A percentile compares a stretch with the other conserved stretches of the same genome.
Conservation (phyloP, 2,329 filamentous ascomycete species). For the Xylariaceae sp. region DNA sequence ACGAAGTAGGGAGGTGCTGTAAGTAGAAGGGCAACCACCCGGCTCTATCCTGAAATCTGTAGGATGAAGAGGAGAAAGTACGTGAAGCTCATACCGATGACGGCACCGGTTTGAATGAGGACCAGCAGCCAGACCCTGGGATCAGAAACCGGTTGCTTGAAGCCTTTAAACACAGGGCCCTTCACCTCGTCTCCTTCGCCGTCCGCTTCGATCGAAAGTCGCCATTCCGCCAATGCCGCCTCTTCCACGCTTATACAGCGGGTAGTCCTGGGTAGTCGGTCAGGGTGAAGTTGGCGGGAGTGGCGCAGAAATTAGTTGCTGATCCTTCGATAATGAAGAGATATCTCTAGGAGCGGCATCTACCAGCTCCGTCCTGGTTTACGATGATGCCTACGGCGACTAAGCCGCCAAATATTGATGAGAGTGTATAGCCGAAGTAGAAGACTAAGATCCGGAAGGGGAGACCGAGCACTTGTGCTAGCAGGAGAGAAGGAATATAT, state of each 20-base stretch:
- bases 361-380: neutral
- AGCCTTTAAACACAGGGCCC: neutral
- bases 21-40: neutral
- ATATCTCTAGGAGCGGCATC: neutral
- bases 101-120: neutral
- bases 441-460: neutral
- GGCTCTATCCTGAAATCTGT: neutral
- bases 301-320: neutral
- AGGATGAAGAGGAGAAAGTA: neutral
- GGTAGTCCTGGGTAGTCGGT: neutral
- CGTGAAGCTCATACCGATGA: slow-evolving; percentile 1
- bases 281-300: neutral
- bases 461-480: neutral
- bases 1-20: neutral
- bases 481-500: neutral
- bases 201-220: neutral
- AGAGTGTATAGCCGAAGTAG: neutral
- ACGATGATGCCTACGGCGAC: neutral
- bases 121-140: neutral
- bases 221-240: neutral
- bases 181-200: neutral
- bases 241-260: neutral
- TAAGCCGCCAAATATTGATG: neutral
- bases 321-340: neutral
- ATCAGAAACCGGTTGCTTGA: neutral